A percentile compares a stretch with the other conserved stretches of the same genome.
phyloP scores from a whole-genome alignment of 495 filamentous ascomycete genomes.

The Pyrenopolyporus hunteri region DNA sequence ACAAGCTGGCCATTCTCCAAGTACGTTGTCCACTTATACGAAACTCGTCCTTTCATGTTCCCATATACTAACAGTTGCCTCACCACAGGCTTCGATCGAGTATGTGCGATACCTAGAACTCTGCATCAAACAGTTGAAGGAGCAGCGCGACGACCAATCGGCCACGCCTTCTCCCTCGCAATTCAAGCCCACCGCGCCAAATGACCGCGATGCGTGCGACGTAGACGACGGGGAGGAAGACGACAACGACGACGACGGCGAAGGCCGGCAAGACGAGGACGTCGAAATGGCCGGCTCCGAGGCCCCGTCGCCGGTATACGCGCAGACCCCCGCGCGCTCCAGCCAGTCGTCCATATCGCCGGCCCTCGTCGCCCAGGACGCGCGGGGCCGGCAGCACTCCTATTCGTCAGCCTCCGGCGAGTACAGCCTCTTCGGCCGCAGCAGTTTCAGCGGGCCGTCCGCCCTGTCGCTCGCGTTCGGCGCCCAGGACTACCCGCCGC shows the following conservation, averaged over 20 bases:
- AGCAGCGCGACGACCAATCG: slow-evolving; percentile 48
- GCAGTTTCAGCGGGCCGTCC: slow-evolving; percentile 51
- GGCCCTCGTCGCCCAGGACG: slow-evolving; percentile 51
- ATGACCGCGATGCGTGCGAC: slow-evolving; percentile 37
- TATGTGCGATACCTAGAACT: slow-evolving; percentile 94
- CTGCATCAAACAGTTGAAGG: slow-evolving; percentile 83
- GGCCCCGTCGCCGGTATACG: slow-evolving; percentile 43
- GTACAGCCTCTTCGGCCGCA: slow-evolving; percentile 50
- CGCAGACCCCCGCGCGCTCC: slow-evolving; percentile 39
- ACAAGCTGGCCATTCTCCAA: slow-evolving; percentile 96
- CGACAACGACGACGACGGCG: slow-evolving; percentile 33
- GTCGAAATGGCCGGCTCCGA: slow-evolving; percentile 57
- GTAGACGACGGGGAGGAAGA: slow-evolving; percentile 38
- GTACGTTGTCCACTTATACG: slow-evolving; percentile 55
- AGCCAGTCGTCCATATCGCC: slow-evolving; percentile 57
- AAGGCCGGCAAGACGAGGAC: slow-evolving; percentile 47
- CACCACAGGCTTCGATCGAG: slow-evolving; percentile 88
- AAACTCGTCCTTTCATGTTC: neutral
- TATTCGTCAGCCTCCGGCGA: slow-evolving; percentile 53
- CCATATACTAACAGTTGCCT: slow-evolving; percentile 6
- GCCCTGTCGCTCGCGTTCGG: slow-evolving; percentile 56
- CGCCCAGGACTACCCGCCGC: slow-evolving; percentile 42
- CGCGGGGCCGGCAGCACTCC: slow-evolving; percentile 50
- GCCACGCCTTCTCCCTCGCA: slow-evolving; percentile 20
- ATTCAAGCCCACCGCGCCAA: slow-evolving; percentile 33